A percentile compares a stretch with the other conserved stretches of the same genome.
Conservation (phyloP, 83 land plant genomes). For the Isoetes engelmannii region DNA sequence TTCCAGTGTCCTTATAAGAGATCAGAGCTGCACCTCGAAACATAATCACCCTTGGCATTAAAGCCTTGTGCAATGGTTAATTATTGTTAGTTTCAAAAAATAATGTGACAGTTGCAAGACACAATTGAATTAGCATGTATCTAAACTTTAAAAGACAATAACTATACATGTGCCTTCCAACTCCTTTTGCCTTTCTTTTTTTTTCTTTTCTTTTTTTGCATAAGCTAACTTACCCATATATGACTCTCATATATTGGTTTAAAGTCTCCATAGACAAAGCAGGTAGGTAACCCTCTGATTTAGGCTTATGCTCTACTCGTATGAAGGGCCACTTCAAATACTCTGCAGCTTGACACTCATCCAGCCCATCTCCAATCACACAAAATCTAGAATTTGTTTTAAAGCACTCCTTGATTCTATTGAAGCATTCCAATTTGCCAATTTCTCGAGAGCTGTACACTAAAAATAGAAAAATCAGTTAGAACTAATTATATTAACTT, state of each 20-base stretch:
- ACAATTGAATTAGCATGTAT: no score
- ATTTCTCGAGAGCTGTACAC: slow-evolving; percentile 89
- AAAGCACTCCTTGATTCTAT: slow-evolving; percentile 53
- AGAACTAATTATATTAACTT: no score
- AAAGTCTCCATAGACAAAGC: slow-evolving; percentile 47
- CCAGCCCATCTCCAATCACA: slow-evolving; percentile 72
- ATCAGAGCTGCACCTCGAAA: no score
- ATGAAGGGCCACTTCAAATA: slow-evolving; percentile 64
- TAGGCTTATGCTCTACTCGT: slow-evolving; percentile 41
- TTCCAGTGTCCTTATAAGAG: no score
- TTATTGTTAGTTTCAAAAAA: no score
- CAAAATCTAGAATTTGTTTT: slow-evolving; percentile 46
- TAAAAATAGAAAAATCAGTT: neutral
- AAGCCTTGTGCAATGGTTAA: no score
- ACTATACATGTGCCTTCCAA: no score
- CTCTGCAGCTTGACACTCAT: slow-evolving; percentile 73
- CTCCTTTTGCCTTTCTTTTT: no score
- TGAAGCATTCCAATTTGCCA: slow-evolving; percentile 66
- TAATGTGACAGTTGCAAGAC: no score
- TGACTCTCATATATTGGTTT: slow-evolving; percentile 37
- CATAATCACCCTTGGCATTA: no score
- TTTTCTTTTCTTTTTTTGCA: no score
- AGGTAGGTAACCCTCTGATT: slow-evolving; percentile 47
- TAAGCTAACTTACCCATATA: slow-evolving; percentile 29
- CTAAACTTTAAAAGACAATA: no score